Base-by-base conservation (phyloP, 768 basidiomycete species). In the Trametes villosa region DNA sequence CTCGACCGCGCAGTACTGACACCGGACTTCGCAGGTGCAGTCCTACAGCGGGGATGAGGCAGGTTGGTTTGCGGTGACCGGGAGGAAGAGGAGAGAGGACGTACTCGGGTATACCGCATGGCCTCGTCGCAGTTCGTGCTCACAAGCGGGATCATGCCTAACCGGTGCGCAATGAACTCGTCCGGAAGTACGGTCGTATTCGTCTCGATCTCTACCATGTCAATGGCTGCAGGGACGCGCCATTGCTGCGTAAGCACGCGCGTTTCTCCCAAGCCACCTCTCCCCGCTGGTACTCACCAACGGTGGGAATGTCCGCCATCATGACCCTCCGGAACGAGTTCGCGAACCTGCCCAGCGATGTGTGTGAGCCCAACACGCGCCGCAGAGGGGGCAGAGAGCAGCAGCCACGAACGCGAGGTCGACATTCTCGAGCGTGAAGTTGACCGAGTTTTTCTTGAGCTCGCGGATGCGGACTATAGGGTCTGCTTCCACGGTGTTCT, bases 251-350 rank as follows among this genome's bases (percentile, higher is more conserved):
- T 57, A 29, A 57, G 56, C 47, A 30, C 29, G 26, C 36, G 11
- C 55, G 1, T n/a, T 26, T 18, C 17, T 24, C 17, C 18, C 11
- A 22, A 45, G 11, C 4, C 20, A 20, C 18, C 13, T 12, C 17
- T 30, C 0, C 12, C 18, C 12, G 22, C 22, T 3, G 7, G 26
- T 34, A 80, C 91, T 71, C 71, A 94, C 96, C 94, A 63, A 99
- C 84, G 59, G 97, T 98, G 18, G 96, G 92, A 64, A 99, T 87
- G 74, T 98, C 95, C 29, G 97, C 96, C 77, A 98, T 96, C 79
- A 98, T 89, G 38, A 94, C 90, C 67, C 97, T 83, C 68, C 97
- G 85, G 40, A 99, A 71, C 7, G 96, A 96, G 76, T 99, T 99
- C 54, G 96, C 96, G 67, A 96, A 91, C 46, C 94, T 95, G 65